Percentiles rank a stretch among this genome's conserved stretches.
Evolutionary conservation across 2,329 filamentous ascomycete genomes (phyloP).

Genomic region (Chaetomium strumarium): DNA sequence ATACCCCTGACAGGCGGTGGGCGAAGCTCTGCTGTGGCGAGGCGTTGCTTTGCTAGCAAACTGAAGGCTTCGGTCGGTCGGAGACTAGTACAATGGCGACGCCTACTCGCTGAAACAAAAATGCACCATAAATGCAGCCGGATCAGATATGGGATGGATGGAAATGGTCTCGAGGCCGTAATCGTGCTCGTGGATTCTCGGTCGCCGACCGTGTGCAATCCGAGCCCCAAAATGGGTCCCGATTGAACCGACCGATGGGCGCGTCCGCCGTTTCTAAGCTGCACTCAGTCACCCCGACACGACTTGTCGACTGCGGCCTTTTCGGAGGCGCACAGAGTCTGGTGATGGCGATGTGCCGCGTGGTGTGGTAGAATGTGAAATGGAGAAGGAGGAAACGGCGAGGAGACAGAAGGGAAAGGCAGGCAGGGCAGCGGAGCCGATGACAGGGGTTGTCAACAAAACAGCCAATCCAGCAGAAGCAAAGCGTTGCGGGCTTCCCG

Average conservation of each 20-base stretch:
- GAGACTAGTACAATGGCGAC: constrained; percentile 8
- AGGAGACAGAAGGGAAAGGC: constrained; percentile 19
- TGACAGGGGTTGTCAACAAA: constrained; percentile 11
- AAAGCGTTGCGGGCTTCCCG: constrained; percentile 6
- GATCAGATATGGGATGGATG: constrained; percentile 9
- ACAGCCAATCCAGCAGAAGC: constrained; percentile 16
- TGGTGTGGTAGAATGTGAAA: constrained; percentile 18
- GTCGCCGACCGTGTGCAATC: constrained; percentile 5
- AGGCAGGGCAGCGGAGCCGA: constrained; percentile 16
- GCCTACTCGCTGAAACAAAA: not conserved
- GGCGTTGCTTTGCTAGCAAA: constrained; percentile 11
- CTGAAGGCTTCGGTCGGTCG: constrained; percentile 10
- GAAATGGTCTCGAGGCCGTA: constrained; percentile 2
- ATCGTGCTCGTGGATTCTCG: not conserved
- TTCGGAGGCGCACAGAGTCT: constrained; percentile 20
- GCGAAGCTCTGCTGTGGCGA: constrained; percentile 15
- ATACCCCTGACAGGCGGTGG: constrained; percentile 13
- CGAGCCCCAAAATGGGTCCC: not conserved
- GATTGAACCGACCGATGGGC: constrained; percentile 1
- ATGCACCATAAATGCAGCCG: constrained; percentile 3
- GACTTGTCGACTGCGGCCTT: constrained; percentile 24
- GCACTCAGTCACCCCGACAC: constrained; percentile 21
- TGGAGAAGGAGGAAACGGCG: constrained; percentile 20
- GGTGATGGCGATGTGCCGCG: constrained; percentile 21
- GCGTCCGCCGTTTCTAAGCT: constrained; percentile 6